Evolutionary conservation across 306 rosid genomes (phyloP).

Genomic region (Ormosia emarginata): DNA sequence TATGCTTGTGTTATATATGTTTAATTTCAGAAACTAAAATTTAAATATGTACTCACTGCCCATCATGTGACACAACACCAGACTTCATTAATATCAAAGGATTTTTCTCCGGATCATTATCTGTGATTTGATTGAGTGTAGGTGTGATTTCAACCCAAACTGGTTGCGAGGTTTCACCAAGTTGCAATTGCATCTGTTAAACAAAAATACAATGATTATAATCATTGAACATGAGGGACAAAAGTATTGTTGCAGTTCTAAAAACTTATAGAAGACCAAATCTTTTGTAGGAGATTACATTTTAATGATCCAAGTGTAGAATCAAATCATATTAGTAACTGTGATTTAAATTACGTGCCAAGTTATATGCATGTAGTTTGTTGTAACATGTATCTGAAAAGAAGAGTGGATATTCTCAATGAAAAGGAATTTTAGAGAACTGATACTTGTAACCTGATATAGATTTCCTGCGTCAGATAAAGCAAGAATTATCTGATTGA

Average conservation of each 20-base stretch:
- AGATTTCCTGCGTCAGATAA: slow-evolving; percentile 73
- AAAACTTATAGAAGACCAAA: not conserved
- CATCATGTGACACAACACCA: slow-evolving; percentile 64
- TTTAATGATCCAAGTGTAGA: not conserved
- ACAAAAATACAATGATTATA: not conserved
- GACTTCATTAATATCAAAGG: slow-evolving; percentile 42
- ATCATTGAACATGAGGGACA: not conserved
- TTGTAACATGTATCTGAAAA: not conserved
- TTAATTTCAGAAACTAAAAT: slow-evolving; percentile 18
- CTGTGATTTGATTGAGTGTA: slow-evolving; percentile 39
- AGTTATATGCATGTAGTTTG: not conserved
- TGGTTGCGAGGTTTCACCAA: slow-evolving; percentile 68
- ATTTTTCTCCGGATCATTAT: slow-evolving; percentile 40
- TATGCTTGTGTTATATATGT: not conserved
- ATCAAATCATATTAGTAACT: not conserved
- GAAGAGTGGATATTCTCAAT: slow-evolving; percentile 1
- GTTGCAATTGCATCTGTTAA: slow-evolving; percentile 67
- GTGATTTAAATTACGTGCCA: not conserved
- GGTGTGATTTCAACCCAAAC: slow-evolving; percentile 64
- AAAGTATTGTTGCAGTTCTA: not conserved
- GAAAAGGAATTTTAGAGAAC: not conserved
- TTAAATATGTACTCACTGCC: slow-evolving; percentile 52
- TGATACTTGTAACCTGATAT: slow-evolving; percentile 55
- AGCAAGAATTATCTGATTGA: slow-evolving; percentile 73
- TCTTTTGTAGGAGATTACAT: not conserved